phyloP scores from a whole-genome alignment of 192 early-diverging fungal species.

The Obelidium mucronatum region DNA sequence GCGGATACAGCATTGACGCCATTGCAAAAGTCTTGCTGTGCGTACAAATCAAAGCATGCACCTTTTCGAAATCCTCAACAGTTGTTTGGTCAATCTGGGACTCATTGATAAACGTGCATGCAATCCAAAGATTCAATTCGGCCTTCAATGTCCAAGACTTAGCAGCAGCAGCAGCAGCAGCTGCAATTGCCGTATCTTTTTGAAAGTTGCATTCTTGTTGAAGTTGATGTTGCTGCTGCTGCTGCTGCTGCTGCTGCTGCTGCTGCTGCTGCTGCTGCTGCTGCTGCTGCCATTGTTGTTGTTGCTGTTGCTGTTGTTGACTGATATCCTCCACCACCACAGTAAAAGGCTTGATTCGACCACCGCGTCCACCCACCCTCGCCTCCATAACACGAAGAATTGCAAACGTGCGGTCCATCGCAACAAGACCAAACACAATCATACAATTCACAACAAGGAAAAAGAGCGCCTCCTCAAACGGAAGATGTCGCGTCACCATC shows the following conservation, averaged over 20 bases:
- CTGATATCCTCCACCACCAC: neutral
- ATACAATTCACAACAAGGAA: conserved; percentile 56
- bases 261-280: too few relatives aligned
- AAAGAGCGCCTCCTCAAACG: conserved; percentile 63
- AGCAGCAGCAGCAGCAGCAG: neutral
- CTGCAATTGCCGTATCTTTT: neutral
- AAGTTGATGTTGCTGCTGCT: too few relatives aligned
- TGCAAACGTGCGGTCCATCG: conserved; percentile 43
- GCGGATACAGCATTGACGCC: conserved; percentile 37
- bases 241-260: too few relatives aligned
- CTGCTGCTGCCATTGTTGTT: too few relatives aligned
- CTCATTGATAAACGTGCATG: conserved; percentile 5
- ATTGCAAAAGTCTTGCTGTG: conserved; percentile 41
- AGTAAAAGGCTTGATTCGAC: neutral
- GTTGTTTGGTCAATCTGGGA: neutral
- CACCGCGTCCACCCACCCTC: conserved; percentile 4
- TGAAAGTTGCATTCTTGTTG: too few relatives aligned
- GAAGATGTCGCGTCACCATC: conserved; percentile 49
- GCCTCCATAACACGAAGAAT: conserved; percentile 23
- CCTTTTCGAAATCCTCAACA: neutral
- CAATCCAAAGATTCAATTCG: conserved; percentile 14
- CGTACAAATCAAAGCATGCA: conserved; percentile 3
- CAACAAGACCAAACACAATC: conserved; percentile 44
- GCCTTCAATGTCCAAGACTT: conserved; percentile 14
- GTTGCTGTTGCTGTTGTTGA: too few relatives aligned